These are phyloP conservation scores for Sapria himalayana DNA, from an alignment of 345 rosid genomes.

Conservation along the genomic window DNA sequence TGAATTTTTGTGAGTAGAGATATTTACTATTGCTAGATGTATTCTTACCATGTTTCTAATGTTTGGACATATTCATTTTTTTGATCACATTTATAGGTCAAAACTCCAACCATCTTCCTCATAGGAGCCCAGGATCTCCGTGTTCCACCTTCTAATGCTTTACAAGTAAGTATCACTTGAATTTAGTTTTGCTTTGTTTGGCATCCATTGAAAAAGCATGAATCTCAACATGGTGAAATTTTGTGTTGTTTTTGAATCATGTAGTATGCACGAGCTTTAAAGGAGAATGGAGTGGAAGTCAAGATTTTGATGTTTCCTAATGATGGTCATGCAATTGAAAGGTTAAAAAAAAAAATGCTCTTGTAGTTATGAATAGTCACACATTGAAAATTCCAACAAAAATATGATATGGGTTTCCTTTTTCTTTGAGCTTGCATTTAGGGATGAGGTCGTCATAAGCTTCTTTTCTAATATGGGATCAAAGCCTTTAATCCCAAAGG, in stretches of 20 bases:
- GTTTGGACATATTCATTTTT: too few relatives aligned
- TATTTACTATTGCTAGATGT: too few relatives aligned
- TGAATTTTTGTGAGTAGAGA: too few relatives aligned
- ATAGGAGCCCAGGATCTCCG: constrained; percentile 78
- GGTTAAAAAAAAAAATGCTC: constrained; percentile 30
- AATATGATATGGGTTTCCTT: too few relatives aligned
- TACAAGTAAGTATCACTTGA: constrained; percentile 33
- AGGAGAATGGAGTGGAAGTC: constrained; percentile 59
- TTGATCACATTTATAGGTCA: constrained; percentile 32
- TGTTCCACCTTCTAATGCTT: constrained; percentile 60
- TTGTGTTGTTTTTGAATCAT: constrained; percentile 6
- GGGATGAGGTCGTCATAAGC: too few relatives aligned
- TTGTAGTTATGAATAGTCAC: too few relatives aligned
- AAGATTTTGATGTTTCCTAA: constrained; percentile 51
- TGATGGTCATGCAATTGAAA: constrained; percentile 51
- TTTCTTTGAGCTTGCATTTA: too few relatives aligned
- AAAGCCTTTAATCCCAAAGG: too few relatives aligned
- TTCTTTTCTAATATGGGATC: too few relatives aligned
- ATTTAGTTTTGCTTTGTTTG: neutral
- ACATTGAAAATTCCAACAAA: too few relatives aligned
- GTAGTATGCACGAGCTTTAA: constrained; percentile 59
- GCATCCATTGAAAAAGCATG: constrained; percentile 1
- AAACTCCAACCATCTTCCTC: constrained; percentile 70
- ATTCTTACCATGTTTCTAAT: too few relatives aligned
- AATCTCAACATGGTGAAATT: neutral